Percentiles rank a stretch among this genome's conserved stretches.
Evolutionary conservation across 2,329 filamentous ascomycete species (phyloP).

Genomic region (Onygena corvina): DNA sequence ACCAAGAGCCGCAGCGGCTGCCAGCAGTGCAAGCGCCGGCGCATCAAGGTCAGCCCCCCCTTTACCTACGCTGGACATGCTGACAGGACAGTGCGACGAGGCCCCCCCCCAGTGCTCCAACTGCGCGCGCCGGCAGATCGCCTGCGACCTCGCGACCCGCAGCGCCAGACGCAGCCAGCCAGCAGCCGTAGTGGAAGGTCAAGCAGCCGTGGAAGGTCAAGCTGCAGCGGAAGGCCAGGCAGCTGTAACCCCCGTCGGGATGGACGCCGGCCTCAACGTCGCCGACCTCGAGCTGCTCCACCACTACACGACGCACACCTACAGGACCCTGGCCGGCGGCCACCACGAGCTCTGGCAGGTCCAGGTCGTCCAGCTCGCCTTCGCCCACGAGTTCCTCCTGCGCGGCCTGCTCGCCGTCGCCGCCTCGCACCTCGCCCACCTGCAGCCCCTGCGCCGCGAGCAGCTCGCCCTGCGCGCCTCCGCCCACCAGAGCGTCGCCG

Average conservation of each 20-base stretch:
- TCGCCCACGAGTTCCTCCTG: constrained; percentile 31
- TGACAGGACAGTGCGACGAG: constrained; percentile 22
- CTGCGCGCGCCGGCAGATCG: constrained; percentile 21
- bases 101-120: constrained; percentile 20
- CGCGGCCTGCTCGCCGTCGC: constrained; percentile 29
- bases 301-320: constrained; percentile 22
- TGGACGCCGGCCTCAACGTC: too few relatives aligned
- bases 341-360: constrained; percentile 23
- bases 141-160: constrained; percentile 18
- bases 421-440: constrained; percentile 28
- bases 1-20: constrained; percentile 98
- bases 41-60: constrained; percentile 49
- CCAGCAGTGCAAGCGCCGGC: constrained; percentile 91
- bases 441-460: constrained; percentile 21
- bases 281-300: constrained; percentile 23
- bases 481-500: constrained; percentile 21
- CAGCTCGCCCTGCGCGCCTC: constrained; percentile 20
- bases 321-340: constrained; percentile 17
- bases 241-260: too few relatives aligned
- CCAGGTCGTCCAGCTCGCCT: constrained; percentile 22
- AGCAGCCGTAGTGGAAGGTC: constrained; percentile 8
- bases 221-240: too few relatives aligned
- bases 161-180: constrained; percentile 8
- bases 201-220: too few relatives aligned
- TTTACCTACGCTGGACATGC: not conserved